Evolutionary conservation across 1,139 yeast species (phyloP).

Genomic region (Pneumocystis canis): DNA sequence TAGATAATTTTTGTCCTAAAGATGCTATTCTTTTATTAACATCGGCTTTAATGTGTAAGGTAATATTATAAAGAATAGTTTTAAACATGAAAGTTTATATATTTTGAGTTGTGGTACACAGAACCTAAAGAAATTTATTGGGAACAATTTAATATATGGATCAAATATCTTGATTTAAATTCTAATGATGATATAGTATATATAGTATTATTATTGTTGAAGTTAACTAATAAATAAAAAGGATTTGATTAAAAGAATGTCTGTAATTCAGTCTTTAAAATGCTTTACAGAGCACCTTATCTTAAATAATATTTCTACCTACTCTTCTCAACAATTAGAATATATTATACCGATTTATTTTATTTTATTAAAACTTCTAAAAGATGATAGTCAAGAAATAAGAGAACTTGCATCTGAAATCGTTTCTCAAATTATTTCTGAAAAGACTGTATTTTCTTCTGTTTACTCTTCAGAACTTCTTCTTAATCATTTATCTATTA

Average conservation of each 20-base stretch:
- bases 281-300: background rate
- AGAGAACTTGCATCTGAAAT: slow-evolving; percentile 17
- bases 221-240: slow-evolving; percentile 10
- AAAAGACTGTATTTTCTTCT: background rate
- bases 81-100: background rate
- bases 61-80: background rate
- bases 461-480: slow-evolving; percentile 1
- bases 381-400: slow-evolving; percentile 44
- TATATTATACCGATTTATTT: slow-evolving; percentile 10
- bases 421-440: slow-evolving; percentile 9
- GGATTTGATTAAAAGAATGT: slow-evolving; percentile 12
- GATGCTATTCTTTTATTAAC: background rate
- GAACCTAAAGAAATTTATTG: background rate
- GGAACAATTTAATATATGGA: background rate
- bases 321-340: slow-evolving; percentile 1
- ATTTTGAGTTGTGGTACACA: background rate
- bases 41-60: background rate
- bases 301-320: background rate
- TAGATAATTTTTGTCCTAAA: background rate
- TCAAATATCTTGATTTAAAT: background rate
- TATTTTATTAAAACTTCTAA: slow-evolving; percentile 28
- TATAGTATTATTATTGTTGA: background rate
- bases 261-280: slow-evolving; percentile 13
- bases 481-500: slow-evolving; percentile 4
- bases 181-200: slow-evolving; percentile 1